Conservation (phyloP, 306 rosid species). For the Lathyrus oleraceus region DNA sequence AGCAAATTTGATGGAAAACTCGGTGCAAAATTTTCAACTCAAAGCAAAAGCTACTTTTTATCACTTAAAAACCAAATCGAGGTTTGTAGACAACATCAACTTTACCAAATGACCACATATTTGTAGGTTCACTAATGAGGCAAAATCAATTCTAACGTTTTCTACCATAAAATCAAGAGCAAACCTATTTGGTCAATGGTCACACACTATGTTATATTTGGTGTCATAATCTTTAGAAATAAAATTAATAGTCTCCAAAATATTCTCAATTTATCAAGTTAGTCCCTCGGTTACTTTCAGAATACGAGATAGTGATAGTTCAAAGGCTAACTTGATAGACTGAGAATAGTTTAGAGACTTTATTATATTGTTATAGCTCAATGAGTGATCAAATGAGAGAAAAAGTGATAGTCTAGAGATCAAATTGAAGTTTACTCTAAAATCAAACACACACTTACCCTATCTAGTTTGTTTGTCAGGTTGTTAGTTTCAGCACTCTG, state of each 20-base stretch:
- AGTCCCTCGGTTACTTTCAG: too few species aligned
- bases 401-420: too few species aligned
- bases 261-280: too few species aligned
- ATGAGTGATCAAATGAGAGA: too few species aligned
- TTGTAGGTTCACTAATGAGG: neutral
- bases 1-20: neutral
- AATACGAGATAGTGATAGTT: too few species aligned
- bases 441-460: slow-evolving; percentile 51
- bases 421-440: neutral
- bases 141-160: neutral
- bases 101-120: neutral
- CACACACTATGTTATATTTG: too few species aligned
- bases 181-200: too few species aligned
- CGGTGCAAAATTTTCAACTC: neutral
- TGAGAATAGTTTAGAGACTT: too few species aligned
- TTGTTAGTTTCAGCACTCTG: slow-evolving; percentile 88
- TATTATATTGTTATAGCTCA: too few species aligned
- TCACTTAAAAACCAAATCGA: neutral
- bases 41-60: neutral
- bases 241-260: too few species aligned
- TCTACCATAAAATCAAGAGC: neutral
- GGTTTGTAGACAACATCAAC: neutral
- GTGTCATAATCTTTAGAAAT: too few species aligned
- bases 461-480: slow-evolving; percentile 88
- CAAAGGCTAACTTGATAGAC: too few species aligned